Evolutionary conservation across 805 yeast species (phyloP), one percentile per base, ranked within the genome.

Genomic region (Candida ascalaphidarum): DNA sequence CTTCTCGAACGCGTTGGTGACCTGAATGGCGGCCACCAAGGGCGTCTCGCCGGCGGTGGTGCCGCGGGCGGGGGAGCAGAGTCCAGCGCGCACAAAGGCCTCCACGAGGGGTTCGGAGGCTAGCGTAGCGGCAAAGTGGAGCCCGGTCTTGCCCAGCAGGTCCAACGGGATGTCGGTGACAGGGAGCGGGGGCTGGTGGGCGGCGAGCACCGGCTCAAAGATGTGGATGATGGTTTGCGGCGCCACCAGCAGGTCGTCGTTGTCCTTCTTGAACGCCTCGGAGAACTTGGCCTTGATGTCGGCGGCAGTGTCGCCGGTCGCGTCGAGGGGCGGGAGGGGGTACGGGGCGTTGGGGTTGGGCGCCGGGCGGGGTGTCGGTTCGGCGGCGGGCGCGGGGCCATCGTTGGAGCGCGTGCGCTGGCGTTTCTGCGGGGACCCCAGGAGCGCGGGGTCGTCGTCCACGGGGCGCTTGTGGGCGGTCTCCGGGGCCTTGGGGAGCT

Each of bases 1-100:
- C 36, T 74, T 71, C 40, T 85, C 95, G 56, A 80, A 78, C 36
- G 86, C 71, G 47, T 83, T 85, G 29, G 86, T 86, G 29, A 76
- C 96, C 53, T 71, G 74, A 17, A 88, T 83, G 0, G 95, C 83
- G 19, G 94, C 71, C 8, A 86, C 74, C 5, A 22, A 15, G 3
- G 46, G 33, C 11, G 62, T 48, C 35, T 61, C 65, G 2, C 69
- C 69, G 16, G 39, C 39, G 19, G 39, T 35, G 25, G 55, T 54
- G 1, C 69, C 69, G 27, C 69, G 43, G 9, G 59, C 44, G 1
- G 68, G 65, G 11, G 60, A 52, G 34, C 54, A 51, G 16, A 60
- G 37, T 2, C 58, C 57, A 21, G 59, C 45, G 19, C 49, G 44
- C 13, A 61, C 46, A 23, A 61, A 58, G 14, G 50, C 35, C 5